Evolutionary conservation across 768 basidiomycete species (phyloP).

Genomic region (Daedaleopsis nitida): DNA sequence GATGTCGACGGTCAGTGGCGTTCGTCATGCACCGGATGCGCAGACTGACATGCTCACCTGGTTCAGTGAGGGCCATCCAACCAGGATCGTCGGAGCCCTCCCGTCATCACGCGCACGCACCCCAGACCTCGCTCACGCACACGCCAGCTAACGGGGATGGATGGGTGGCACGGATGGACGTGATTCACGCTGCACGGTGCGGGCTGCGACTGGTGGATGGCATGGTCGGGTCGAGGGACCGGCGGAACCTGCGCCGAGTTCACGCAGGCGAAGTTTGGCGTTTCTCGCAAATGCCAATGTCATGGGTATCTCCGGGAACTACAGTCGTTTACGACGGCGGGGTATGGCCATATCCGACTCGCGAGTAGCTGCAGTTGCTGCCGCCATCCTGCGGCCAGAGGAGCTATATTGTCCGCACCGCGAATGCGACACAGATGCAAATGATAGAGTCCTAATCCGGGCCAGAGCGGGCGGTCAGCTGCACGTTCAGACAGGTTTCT

Average conservation of each 20-base stretch:
- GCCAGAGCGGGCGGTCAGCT: constrained; percentile 8
- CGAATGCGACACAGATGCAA: constrained; percentile 66
- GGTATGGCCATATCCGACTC: constrained; percentile 15
- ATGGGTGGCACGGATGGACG: not conserved
- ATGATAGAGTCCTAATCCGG: constrained; percentile 65
- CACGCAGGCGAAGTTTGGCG: constrained; percentile 5
- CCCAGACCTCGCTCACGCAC: constrained; percentile 1
- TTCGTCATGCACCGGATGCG: not conserved
- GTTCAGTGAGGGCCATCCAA: constrained; percentile 6
- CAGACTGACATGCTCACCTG: not conserved
- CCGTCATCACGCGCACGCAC: not conserved
- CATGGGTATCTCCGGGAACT: constrained; percentile 22
- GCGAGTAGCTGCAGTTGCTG: no score
- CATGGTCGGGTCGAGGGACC: constrained; percentile 12
- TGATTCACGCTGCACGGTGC: constrained; percentile 2
- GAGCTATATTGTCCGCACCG: constrained; percentile 48
- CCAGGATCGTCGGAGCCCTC: constrained; percentile 11
- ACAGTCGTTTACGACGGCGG: constrained; percentile 17
- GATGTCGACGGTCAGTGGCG: constrained; percentile 12
- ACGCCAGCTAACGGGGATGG: not conserved
- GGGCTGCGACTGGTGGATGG: not conserved
- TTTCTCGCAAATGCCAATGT: constrained; percentile 3
- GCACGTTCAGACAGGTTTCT: not conserved
- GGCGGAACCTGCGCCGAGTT: constrained; percentile 2
- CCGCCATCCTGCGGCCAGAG: constrained; percentile 2